phyloP scores from a whole-genome alignment of 805 yeast species.

The Kuraishia cidri region DNA sequence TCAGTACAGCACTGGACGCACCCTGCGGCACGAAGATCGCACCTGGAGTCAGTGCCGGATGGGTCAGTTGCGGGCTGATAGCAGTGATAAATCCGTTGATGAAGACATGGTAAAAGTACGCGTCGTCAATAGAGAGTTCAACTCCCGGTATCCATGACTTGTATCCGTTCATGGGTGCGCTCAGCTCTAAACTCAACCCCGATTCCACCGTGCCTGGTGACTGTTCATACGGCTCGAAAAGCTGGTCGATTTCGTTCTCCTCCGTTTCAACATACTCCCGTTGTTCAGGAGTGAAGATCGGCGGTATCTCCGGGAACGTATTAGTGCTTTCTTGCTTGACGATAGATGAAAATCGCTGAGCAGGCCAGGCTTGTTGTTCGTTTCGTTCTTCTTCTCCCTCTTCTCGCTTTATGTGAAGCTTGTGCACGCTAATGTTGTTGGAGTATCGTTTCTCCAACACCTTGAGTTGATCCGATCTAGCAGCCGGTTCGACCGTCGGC shows the following conservation, averaged over 20 bases:
- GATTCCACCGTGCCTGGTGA: neutral
- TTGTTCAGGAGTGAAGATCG: too few species aligned
- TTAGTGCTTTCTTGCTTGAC: too few species aligned
- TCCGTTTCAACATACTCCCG: too few species aligned
- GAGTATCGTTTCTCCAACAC: slow-evolving; percentile 1
- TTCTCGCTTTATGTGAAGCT: too few species aligned
- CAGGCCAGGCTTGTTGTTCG: too few species aligned
- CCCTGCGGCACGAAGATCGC: slow-evolving; percentile 29
- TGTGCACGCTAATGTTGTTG: too few species aligned
- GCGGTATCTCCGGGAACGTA: too few species aligned
- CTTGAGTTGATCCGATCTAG: neutral
- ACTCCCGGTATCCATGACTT: slow-evolving; percentile 8
- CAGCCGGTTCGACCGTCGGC: neutral
- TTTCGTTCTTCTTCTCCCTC: too few species aligned
- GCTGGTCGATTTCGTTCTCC: too few species aligned
- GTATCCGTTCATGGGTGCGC: slow-evolving; percentile 1
- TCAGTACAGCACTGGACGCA: slow-evolving; percentile 16
- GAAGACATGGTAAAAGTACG: slow-evolving; percentile 22
- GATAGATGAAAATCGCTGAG: too few species aligned
- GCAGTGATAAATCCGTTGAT: slow-evolving; percentile 29
- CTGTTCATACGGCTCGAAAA: neutral
- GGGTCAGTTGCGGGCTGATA: slow-evolving; percentile 31
- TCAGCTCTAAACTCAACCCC: neutral
- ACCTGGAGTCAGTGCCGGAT: slow-evolving; percentile 26
- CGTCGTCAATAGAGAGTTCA: slow-evolving; percentile 4